Evolutionary conservation across 1,139 yeast genomes (phyloP), one percentile per base, ranked within the genome.

Genomic region (Yamadazyma blattariae): DNA sequence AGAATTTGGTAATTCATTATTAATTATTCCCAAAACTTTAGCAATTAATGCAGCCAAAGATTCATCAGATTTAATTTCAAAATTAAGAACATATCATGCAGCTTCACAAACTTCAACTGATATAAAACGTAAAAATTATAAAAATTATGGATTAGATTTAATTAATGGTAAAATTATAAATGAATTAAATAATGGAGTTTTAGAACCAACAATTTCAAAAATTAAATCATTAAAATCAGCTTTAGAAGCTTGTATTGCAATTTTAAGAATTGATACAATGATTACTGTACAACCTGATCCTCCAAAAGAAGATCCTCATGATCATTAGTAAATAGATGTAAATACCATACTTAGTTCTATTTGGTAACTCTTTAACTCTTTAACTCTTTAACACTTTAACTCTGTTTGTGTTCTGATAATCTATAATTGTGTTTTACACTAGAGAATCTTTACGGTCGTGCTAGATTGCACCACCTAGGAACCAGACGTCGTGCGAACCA

Each of bases 41-140:
- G 97, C 98, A 6, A 90, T 87, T 33, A 94, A 94, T 57, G 98
- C 98, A 8, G 99, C 98, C 27, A 92, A 92, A 65, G 98, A 94
- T 64, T 82, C 97, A 1, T 80, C 94, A 27, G 99, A 94, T 45
- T 75, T 94, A 50, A 90, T 92, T 43, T 94, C 98, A 38, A 94
- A 90, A 64, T 74, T 94, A 51, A 82, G 99, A 63, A 86, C 97
- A 4, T 92, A 92, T 61, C 99, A 94, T 59, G 92, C 97, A 16
- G 96, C 97, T 5, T 79, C 96, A 34, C 98, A 92, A 65, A 74
- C 79, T 41, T 96, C 96, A 10, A 77, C 86, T 15, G 97, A 92
- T 54, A 54, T 67, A 39, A 94, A 92, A 71, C 81, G 94, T 57
- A 82, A 82, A 56, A 79, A 79, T 47, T 92, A 92, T 68, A 85